Conservation (phyloP, 208 protist species). For the Porcisia hertigi region DNA sequence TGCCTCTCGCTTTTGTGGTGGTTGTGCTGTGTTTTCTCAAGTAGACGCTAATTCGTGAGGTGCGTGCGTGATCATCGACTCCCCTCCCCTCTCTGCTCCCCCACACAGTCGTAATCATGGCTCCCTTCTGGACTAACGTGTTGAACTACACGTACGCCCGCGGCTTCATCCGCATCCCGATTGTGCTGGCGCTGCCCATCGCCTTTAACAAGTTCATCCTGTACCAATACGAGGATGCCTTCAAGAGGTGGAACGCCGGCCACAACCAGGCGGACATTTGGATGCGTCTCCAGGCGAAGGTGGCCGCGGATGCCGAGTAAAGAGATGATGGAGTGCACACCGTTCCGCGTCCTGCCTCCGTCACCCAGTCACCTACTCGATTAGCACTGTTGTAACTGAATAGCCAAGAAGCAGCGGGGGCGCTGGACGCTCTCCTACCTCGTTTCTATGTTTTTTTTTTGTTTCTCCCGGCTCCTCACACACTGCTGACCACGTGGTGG, state of each 20-base stretch:
- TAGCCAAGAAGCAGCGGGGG: background rate
- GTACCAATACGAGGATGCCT: constrained; percentile 65
- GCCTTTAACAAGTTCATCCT: constrained; percentile 87
- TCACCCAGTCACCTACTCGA: background rate
- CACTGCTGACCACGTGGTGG: background rate
- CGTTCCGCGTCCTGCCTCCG: background rate
- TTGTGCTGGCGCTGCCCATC: constrained; percentile 74
- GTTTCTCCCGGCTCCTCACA: too few relatives aligned
- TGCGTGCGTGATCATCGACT: too few relatives aligned
- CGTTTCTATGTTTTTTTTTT: background rate
- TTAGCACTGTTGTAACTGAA: background rate
- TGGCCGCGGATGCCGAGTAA: constrained; percentile 51
- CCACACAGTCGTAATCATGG: constrained; percentile 22
- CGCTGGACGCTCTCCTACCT: too few relatives aligned
- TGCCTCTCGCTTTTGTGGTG: too few relatives aligned
- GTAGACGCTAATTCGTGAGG: too few relatives aligned
- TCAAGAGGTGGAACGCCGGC: constrained; percentile 78
- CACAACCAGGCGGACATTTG: constrained; percentile 89
- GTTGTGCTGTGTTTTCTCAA: background rate
- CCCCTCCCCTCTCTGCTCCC: background rate
- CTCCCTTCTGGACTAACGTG: constrained; percentile 82
- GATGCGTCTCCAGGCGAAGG: constrained; percentile 82
- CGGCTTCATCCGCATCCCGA: constrained; percentile 83
- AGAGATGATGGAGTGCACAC: background rate
- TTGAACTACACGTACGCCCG: constrained; percentile 84